phyloP scores from a whole-genome alignment of 139 green algal genomes.

The Ulvella scutata region DNA sequence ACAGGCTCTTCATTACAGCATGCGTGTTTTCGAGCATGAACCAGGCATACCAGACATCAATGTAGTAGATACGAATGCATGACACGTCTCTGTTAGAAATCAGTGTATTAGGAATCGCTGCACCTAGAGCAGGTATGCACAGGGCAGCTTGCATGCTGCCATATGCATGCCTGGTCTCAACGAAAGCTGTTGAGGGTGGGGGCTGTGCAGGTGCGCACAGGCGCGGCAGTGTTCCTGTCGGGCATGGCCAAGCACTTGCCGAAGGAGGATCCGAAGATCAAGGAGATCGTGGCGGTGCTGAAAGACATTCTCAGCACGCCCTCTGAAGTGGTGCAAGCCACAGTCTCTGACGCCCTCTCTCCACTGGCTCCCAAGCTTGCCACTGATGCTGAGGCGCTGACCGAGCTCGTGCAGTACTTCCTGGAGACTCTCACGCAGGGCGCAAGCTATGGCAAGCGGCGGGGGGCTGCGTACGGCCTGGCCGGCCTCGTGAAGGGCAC shows the following conservation, averaged over 20 bases:
- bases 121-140: no score
- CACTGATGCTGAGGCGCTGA: conserved; percentile 24
- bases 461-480: conserved; percentile 83
- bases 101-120: no score
- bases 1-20: no score
- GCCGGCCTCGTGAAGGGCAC: conserved; percentile 85
- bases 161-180: no score
- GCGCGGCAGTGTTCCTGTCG: conserved; percentile 83
- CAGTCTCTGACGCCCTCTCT: conserved; percentile 70
- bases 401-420: conserved; percentile 17
- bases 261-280: conserved; percentile 42
- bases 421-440: not conserved
- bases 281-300: conserved; percentile 26
- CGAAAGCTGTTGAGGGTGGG: no score
- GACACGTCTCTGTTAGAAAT: no score
- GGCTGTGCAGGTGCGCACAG: conserved; percentile 29
- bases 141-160: no score
- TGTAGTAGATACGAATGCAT: no score
- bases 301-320: conserved; percentile 73
- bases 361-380: conserved; percentile 54
- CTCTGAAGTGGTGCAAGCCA: conserved; percentile 72
- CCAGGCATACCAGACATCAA: no score
- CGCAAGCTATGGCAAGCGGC: conserved; percentile 13
- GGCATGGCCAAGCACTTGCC: conserved; percentile 72
- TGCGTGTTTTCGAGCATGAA: no score